phyloP scores from a whole-genome alignment of 176 grass and related monocot genomes.

The Cenchrus purpureus region DNA sequence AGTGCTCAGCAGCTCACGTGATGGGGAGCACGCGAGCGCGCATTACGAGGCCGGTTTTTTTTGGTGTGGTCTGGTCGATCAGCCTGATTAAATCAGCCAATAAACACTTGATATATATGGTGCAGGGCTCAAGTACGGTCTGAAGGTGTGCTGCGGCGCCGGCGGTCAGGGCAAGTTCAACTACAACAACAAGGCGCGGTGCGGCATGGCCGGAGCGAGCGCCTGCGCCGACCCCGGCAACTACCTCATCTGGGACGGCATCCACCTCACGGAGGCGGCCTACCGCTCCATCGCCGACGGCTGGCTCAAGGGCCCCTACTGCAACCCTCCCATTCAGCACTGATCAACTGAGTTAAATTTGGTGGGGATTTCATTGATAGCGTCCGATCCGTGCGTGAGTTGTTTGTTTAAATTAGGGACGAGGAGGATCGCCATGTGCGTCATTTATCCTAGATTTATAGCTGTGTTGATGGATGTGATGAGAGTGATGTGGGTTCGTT shows the following conservation, averaged over 20 bases:
- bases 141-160: slow-evolving; percentile 64
- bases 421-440: not conserved
- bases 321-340: slow-evolving; percentile 55
- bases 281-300: slow-evolving; percentile 69
- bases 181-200: slow-evolving; percentile 64
- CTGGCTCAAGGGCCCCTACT: slow-evolving; percentile 79
- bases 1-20: not conserved
- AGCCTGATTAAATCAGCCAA: not conserved
- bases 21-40: not conserved
- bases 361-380: too few relatives aligned
- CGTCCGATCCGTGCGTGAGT: too few relatives aligned
- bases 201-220: slow-evolving; percentile 54
- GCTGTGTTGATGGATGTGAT: not conserved
- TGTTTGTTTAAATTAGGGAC: too few relatives aligned
- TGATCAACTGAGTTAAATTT: not conserved
- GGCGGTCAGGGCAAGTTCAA: slow-evolving; percentile 69
- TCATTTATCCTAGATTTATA: not conserved
- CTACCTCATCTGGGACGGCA: slow-evolving; percentile 83
- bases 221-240: slow-evolving; percentile 54
- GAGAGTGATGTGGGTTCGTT: not conserved
- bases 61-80: not conserved
- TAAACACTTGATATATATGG: too few relatives aligned
- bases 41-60: not conserved
- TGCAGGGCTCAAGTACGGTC: slow-evolving; percentile 50
- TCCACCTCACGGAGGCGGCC: slow-evolving; percentile 79